Evolutionary conservation across 257 asterid species (phyloP), one percentile per base, ranked within the genome.

Genomic region (Apocynum venetum): DNA sequence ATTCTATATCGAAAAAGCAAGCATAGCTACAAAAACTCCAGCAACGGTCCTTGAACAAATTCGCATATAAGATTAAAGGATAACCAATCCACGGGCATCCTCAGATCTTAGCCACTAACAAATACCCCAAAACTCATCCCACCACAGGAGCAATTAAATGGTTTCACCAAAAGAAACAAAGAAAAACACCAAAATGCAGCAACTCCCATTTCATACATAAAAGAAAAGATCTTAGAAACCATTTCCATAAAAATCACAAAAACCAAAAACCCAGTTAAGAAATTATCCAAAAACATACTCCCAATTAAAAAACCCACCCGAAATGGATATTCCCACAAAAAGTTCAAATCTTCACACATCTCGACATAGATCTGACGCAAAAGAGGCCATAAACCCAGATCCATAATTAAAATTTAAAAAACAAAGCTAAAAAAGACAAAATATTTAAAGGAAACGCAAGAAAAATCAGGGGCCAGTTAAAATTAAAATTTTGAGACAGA

Each of bases 301-400:
- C 69, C 19, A n/a, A 19, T 20, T 8, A 55, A 74, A 47, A 72
- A 81, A 80, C 12, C 36, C 55, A 47, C 71, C 55, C 25, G 77
- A 73, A 66, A 77, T 25, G 55, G 74, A n/a, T 75, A 83, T 76
- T 80, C 77, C 60, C 52, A 53, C 11, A 31, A 3, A 83, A 87
- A 89, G 82, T 60, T 76, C 71, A 78, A 79, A 82, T 75, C 85
- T 84, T 85, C 69, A 20, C 36, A 68, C 73, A 57, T 57, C 46
- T 8, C 71, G 76, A 81, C 73, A 79, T 86, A 85, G 94, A 92
- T 92, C 97, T 88, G 86, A 72, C 20, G 73, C 67, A 80, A 77
- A 71, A 73, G 38, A 79, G 57, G 73, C 40, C 71, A 63, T 40
- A 4, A 82, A 74, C 38, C 75, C 87, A 83, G 90, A 86, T 86